Conservation (phyloP, 805 yeast genomes). For the Ogataea degrootiae region DNA sequence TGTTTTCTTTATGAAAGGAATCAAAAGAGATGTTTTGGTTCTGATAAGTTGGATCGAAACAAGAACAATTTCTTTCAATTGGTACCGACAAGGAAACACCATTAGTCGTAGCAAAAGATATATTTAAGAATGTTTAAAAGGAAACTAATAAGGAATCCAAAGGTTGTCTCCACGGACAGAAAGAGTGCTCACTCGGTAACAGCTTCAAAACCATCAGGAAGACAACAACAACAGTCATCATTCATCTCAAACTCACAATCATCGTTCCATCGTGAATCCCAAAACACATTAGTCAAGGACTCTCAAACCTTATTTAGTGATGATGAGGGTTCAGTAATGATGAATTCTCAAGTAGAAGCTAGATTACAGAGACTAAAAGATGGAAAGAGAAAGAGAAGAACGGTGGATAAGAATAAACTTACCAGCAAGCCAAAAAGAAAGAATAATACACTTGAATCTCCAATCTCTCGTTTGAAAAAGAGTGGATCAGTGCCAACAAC, state of each 20-base stretch:
- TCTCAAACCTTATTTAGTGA: conserved; percentile 18
- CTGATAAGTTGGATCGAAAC: too few species aligned
- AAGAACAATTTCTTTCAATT: not conserved
- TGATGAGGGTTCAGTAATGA: conserved; percentile 11
- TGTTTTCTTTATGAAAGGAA: too few species aligned
- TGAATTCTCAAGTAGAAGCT: not conserved
- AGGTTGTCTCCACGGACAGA: not conserved
- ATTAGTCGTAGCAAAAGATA: too few species aligned
- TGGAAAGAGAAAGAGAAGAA: not conserved
- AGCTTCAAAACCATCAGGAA: not conserved
- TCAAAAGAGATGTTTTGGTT: too few species aligned
- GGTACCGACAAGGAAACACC: not conserved
- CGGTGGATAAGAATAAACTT: not conserved
- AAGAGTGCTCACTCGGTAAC: too few species aligned
- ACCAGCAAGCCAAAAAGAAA: not conserved
- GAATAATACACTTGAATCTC: too few species aligned
- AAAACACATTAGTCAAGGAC: conserved; percentile 13
- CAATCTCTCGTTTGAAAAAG: not conserved
- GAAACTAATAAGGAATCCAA: not conserved
- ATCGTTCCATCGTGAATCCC: conserved; percentile 1
- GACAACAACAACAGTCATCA: not conserved
- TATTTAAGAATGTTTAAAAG: not conserved
- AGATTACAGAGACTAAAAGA: not conserved
- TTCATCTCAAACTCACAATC: conserved; percentile 1
- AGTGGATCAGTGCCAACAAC: too few species aligned